Base-by-base conservation (phyloP, 805 yeast genomes). In the Suhomyces faveliae region DNA sequence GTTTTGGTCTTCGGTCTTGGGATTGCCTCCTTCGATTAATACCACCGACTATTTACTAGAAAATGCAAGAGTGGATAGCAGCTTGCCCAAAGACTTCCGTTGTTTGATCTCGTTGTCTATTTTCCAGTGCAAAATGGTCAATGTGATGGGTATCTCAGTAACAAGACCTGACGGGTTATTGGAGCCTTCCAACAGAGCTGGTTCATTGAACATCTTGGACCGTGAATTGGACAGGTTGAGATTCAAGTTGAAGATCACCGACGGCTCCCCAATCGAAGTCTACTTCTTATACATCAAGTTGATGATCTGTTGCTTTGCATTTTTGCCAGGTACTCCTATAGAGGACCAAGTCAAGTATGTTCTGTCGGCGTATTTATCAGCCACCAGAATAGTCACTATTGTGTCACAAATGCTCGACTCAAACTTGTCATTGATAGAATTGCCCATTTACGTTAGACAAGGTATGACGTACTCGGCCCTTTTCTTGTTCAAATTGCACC, bases 271-370 rank as follows among this genome's bases (percentile, higher is more conserved):
- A 0, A 83, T 89, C 5, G 95, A 89, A 55, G 84, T 87, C 38
- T 87, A 87, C 60, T 87, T 80, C 58, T 73, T 88, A 4, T 89
- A 91, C 63, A 84, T 89, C 41, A 82, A 85, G 57, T 73, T 89
- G 52, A 85, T 87, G 80, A 78, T 91, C 39, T 88, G 96, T 62
- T 82, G 91, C 49, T 91, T 88, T 74, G 92, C 96, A 3, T 91
- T 91, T 56, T 70, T 89, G 50, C 92, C 96, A n/a, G 91, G 89
- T 19, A 86, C 96, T 0, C 89, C 96, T 7, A 78, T 83, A 46
- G 94, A 85, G 55, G 96, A 88, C 64, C 96, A 89, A 65, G 85
- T 89, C 0, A 83, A 84, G 57, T 89, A 87, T 62, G 91, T 90
- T 11, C 84, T 89, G 15, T 80, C 83, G 27, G 95, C 96, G 0